A percentile compares a stretch with the other conserved stretches of the same genome.
These are phyloP conservation scores for Jaltomata sinuosa DNA, from an alignment of 257 asterid genomes.

Conservation along the genomic window DNA sequence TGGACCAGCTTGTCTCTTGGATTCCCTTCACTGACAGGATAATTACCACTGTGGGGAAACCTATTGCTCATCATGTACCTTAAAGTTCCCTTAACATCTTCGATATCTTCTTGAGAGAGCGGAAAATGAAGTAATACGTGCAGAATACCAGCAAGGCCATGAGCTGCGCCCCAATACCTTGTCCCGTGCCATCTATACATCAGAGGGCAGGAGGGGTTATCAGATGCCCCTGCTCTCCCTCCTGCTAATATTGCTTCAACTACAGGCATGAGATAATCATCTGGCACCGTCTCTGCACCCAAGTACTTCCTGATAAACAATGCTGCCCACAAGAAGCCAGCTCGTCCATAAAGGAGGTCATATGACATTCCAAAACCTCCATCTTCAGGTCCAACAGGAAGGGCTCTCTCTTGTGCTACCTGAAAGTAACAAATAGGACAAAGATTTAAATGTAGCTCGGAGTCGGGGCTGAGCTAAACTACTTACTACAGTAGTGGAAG, in stretches of 20 bases:
- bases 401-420: conserved; percentile 69
- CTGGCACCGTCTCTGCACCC: conserved; percentile 36
- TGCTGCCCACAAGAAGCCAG: conserved; percentile 81
- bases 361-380: conserved; percentile 83
- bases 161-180: conserved; percentile 85
- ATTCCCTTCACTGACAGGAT: conserved; percentile 79
- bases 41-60: conserved; percentile 68
- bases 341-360: conserved; percentile 62
- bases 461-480: background rate
- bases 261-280: conserved; percentile 46
- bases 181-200: conserved; percentile 94
- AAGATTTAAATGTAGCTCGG: background rate
- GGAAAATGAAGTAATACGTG: conserved; percentile 60
- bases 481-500: background rate
- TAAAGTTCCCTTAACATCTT: conserved; percentile 55
- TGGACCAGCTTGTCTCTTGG: conserved; percentile 70
- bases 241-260: conserved; percentile 69
- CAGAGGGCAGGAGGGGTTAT: conserved; percentile 44
- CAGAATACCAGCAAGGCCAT: conserved; percentile 74
- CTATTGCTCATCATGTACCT: conserved; percentile 79
- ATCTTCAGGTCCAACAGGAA: conserved; percentile 72
- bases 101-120: conserved; percentile 21
- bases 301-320: conserved; percentile 46
- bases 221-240: conserved; percentile 65
- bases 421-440: background rate